These are phyloP conservation scores for Fraxinus floribunda DNA, from an alignment of 305 asterid species.

Conservation along the genomic window DNA sequence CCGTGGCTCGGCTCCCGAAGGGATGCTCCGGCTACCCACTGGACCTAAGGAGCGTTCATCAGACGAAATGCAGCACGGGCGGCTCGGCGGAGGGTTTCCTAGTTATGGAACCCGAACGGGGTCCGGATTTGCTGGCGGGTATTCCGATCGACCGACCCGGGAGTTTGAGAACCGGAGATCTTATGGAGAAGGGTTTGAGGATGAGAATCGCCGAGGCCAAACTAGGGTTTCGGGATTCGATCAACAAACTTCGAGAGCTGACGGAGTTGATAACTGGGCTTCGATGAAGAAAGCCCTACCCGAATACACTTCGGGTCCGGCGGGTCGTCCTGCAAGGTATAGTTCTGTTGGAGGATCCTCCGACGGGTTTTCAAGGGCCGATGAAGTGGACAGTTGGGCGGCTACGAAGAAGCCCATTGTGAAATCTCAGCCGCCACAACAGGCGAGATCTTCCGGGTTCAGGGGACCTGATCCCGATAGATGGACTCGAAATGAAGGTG, in stretches of 20 bases:
- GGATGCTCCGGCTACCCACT: conserved; percentile 75
- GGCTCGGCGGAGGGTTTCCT: conserved; percentile 78
- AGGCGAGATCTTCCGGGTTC: conserved; percentile 43
- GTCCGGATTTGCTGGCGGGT: neutral
- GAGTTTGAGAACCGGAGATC: conserved; percentile 52
- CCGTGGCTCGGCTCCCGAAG: conserved; percentile 60
- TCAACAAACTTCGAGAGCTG: conserved; percentile 74
- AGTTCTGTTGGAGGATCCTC: conserved; percentile 62
- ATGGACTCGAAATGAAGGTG: conserved; percentile 61
- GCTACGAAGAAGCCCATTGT: conserved; percentile 52
- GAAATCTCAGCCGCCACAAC: conserved; percentile 35
- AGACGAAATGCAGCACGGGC: conserved; percentile 65
- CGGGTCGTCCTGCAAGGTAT: conserved; percentile 47
- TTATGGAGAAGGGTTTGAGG: conserved; percentile 48
- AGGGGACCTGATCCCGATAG: conserved; percentile 66
- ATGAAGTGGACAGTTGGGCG: conserved; percentile 85
- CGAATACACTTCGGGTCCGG: conserved; percentile 37
- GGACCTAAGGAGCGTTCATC: conserved; percentile 74
- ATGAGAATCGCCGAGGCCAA: conserved; percentile 47
- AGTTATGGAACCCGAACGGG: conserved; percentile 48
- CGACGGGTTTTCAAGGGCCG: conserved; percentile 73
- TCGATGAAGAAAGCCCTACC: conserved; percentile 65
- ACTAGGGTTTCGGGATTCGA: conserved; percentile 69
- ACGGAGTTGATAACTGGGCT: conserved; percentile 84
- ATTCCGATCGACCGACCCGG: conserved; percentile 30